Evolutionary conservation across 768 basidiomycete genomes (phyloP).

Genomic region (Galerina marginata): DNA sequence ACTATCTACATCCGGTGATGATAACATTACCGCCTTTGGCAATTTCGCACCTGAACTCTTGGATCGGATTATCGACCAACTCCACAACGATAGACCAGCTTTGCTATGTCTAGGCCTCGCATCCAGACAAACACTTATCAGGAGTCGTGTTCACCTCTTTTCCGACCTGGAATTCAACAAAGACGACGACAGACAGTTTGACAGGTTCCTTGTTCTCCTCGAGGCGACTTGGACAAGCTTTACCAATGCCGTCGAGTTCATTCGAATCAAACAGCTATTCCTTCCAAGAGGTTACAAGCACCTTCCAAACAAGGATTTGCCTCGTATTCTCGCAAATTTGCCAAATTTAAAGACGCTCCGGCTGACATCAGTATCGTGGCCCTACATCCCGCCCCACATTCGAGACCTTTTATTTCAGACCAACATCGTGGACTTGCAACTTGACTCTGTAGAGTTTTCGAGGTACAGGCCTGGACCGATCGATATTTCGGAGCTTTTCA

Average conservation of each 20-base stretch:
- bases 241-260: background rate
- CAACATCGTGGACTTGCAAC: background rate
- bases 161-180: background rate
- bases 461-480: too few species aligned
- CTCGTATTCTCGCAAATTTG: constrained; percentile 3
- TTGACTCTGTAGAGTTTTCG: too few species aligned
- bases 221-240: constrained; percentile 8
- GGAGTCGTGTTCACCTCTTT: constrained; percentile 5
- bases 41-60: constrained; percentile 6
- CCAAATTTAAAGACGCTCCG: constrained; percentile 2
- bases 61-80: constrained; percentile 4
- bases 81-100: constrained; percentile 1
- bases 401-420: background rate
- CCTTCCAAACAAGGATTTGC: background rate
- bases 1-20: too few species aligned
- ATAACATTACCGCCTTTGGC: background rate
- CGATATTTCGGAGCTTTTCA: background rate
- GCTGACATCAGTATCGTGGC: constrained; percentile 5
- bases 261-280: background rate
- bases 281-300: background rate
- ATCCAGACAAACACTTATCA: constrained; percentile 1
- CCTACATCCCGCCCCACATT: background rate
- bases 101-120: constrained; percentile 2
- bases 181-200: background rate
- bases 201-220: background rate